Base-by-base conservation (phyloP, 2,329 filamentous ascomycete species). In the Penicillium digitatum region DNA sequence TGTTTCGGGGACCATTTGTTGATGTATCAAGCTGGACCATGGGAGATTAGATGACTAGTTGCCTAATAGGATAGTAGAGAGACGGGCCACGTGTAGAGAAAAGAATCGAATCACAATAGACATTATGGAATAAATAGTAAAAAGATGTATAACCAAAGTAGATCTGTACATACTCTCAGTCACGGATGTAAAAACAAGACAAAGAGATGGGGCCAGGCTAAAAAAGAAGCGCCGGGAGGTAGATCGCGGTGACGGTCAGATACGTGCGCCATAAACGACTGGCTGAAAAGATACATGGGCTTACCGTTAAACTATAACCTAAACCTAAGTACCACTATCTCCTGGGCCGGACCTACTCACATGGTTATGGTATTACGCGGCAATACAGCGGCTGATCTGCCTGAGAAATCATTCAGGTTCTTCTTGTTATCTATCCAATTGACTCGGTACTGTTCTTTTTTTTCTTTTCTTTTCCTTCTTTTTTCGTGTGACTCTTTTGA, bases 221-320 rank as follows among this genome's bases (percentile, higher is more conserved):
- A 65, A 61, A 63, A 63, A 66, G 59, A 61, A 58, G 59, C 58
- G 60, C 56, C 57, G 62, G 58, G 58, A 64, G 49, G 48, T 49
- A 60, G 52, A 60, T 60, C 52, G 39, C 52, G 35, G 55, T 63
- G 38, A 64, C 61, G 31, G 48, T 56, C 50, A 52, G 2, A 24
- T 55, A 62, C 58, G 2, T 14, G 1, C 26, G 48, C 44, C 45
- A 46, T 58, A n/a, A 29, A 55, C 32, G 22, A n/a, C 37, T 43
- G 44, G 38, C 34, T 40, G 35, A 40, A 40, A 42, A 35, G 57
- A 42, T 59, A 57, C 59, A 35, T 56, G 39, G 26, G 1, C n/a
- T 43, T 38, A 54, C 35, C 6, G 43, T 0, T 1, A 34, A 8
- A 24, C 16, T 29, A 3, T 26, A 38, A 18, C n/a, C n/a, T 27